Evolutionary conservation across 139 green algal genomes (phyloP).

Genomic region (Axilococcus clingmanii): DNA sequence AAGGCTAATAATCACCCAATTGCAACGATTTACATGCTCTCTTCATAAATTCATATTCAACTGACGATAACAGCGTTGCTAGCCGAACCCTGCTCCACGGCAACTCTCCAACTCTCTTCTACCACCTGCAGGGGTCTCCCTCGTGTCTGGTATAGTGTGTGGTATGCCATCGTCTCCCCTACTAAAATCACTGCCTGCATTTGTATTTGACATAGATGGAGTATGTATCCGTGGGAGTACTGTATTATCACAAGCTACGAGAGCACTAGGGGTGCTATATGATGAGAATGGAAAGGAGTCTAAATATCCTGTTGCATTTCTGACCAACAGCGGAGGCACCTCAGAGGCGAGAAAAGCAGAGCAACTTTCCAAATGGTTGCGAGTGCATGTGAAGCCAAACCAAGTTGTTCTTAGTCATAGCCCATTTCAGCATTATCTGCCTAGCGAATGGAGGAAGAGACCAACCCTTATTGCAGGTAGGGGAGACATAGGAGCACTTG

Average conservation of each 20-base stretch:
- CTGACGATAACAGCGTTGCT: too few species aligned
- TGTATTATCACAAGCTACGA: conserved; percentile 29
- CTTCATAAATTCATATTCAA: too few species aligned
- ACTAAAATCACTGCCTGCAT: conserved; percentile 13
- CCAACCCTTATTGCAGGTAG: conserved; percentile 58
- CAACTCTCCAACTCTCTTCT: too few species aligned
- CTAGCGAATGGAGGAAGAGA: conserved; percentile 17
- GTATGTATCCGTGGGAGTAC: conserved; percentile 54
- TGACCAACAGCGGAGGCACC: conserved; percentile 76
- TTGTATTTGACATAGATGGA: conserved; percentile 75
- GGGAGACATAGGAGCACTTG: conserved; percentile 39
- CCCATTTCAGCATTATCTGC: conserved; percentile 52
- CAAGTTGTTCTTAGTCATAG: conserved; percentile 76
- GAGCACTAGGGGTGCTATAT: conserved; percentile 44
- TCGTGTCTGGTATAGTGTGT: too few species aligned
- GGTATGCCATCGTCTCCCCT: background rate
- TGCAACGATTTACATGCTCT: too few species aligned
- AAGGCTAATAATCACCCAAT: too few species aligned
- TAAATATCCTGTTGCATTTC: conserved; percentile 41
- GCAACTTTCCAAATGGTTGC: conserved; percentile 57
- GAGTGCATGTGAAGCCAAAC: conserved; percentile 33
- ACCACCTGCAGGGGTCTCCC: too few species aligned
- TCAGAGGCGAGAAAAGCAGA: conserved; percentile 56
- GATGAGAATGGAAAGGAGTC: conserved; percentile 18
- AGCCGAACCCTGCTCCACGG: too few species aligned